Base-by-base conservation (phyloP, 495 filamentous ascomycete genomes). In the Trichoderma parareesei region DNA sequence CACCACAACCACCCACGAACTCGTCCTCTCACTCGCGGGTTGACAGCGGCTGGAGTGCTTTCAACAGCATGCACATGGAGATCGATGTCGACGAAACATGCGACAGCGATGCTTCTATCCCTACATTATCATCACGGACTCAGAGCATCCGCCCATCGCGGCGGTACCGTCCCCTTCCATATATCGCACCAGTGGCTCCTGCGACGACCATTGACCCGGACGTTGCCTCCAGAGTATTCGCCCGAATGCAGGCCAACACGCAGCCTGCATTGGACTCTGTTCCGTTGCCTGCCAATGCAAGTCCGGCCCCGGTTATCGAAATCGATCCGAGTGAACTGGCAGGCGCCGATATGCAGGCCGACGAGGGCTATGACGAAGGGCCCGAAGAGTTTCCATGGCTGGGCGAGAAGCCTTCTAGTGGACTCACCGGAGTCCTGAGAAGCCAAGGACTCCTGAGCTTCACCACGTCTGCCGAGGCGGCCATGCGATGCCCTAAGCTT, bases 401-500 rank as follows among this genome's bases (percentile, higher is more conserved):
- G 33, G 33, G 53, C 53, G 53, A 57, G 27, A 57, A 57, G 53
- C 44, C n/a, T 48, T 18, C 44, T 5, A 48, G 13, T 48, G 44
- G 44, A 14, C 53, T 57, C 14, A 35, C 53, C 14, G 53, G 53
- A 14, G 10, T 10, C 9, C 53, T 57, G 33, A 37, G 53, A 14
- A 37, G 14, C 11, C 53, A 57, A 37, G 53, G 53, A 0, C 7
- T 57, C 14, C 53, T 57, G 27, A 57, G 33, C 20, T 57, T 57
- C 53, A 57, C 53, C 27, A 57, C 53, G 5, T 57, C 53, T 38
- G 53, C 53, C 53, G 73, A 75, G 62, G 71, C 73, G 13, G 73
- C 69, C 37, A 57, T 67, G 43, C 62, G 65, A 41, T 72, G 73
- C 57, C 69, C 69, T 46, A 71, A 75, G 42, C 71, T 75, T 67